Evolutionary conservation across 805 yeast genomes (phyloP).

Genomic region (Babjeviella inositovora): DNA sequence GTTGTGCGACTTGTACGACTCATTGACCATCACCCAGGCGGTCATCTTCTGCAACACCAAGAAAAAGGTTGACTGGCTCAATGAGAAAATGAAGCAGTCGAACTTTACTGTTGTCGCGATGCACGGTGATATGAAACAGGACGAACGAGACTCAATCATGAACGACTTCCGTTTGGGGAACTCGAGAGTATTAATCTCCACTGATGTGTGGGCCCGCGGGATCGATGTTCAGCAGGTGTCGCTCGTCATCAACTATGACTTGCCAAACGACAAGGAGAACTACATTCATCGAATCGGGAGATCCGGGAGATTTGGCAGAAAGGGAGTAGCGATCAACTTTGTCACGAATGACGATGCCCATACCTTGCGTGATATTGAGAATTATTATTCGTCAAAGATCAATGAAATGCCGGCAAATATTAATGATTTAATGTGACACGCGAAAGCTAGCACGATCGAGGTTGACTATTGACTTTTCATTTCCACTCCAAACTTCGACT

Average conservation of each 20-base stretch:
- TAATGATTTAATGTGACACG: conserved; percentile 20
- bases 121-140: conserved; percentile 96
- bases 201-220: conserved; percentile 97
- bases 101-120: conserved; percentile 89
- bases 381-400: conserved; percentile 59
- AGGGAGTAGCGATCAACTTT: conserved; percentile 95
- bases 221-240: conserved; percentile 98
- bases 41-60: conserved; percentile 97
- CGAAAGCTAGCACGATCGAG: not conserved
- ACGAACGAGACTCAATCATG: conserved; percentile 90
- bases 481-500: not conserved
- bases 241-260: conserved; percentile 85
- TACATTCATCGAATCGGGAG: conserved; percentile 97
- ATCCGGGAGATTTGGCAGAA: conserved; percentile 96
- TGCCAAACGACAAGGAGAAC: conserved; percentile 87
- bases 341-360: conserved; percentile 68
- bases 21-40: conserved; percentile 90
- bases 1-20: conserved; percentile 86
- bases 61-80: conserved; percentile 83
- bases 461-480: not conserved
- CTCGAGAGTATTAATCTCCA: conserved; percentile 85
- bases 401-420: conserved; percentile 71
- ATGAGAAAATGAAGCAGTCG: conserved; percentile 60
- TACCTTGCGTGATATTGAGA: conserved; percentile 60
- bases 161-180: conserved; percentile 88